Evolutionary conservation across 352 stramenopile species (phyloP).

Genomic region (Phytophthora meadii): DNA sequence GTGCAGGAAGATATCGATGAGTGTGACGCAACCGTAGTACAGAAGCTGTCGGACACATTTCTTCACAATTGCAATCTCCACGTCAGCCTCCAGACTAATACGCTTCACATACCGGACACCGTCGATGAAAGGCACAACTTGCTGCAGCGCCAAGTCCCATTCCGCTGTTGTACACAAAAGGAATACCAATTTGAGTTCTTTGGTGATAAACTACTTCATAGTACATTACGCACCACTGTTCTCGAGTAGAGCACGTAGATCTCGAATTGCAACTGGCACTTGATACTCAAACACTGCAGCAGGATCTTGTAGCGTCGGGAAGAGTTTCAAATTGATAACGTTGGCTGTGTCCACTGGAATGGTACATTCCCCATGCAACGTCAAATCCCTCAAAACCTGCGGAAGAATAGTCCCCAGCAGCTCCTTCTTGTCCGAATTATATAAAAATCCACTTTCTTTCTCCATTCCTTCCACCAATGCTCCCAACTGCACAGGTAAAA

Average conservation of each 20-base stretch:
- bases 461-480: conserved; percentile 89
- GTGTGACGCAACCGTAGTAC: conserved; percentile 89
- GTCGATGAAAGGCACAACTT: conserved; percentile 93
- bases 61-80: conserved; percentile 90
- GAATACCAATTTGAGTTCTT: background rate
- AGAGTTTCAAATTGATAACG: conserved; percentile 90
- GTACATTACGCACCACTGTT: conserved; percentile 64
- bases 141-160: conserved; percentile 88
- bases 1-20: conserved; percentile 93
- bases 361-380: conserved; percentile 76
- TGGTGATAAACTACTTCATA: background rate
- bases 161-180: conserved; percentile 52
- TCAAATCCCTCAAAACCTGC: conserved; percentile 78
- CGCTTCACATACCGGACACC: conserved; percentile 91
- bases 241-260: conserved; percentile 72
- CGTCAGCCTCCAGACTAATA: conserved; percentile 88
- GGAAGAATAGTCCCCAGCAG: conserved; percentile 71
- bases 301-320: conserved; percentile 76
- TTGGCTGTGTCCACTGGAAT: conserved; percentile 86
- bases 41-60: conserved; percentile 87
- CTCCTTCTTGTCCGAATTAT: conserved; percentile 68
- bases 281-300: conserved; percentile 82
- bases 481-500: conserved; percentile 44
- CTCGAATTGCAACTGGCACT: conserved; percentile 82
- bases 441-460: conserved; percentile 87